Evolutionary conservation across 1,139 yeast genomes (phyloP).

Genomic region (Diutina rugosa): DNA sequence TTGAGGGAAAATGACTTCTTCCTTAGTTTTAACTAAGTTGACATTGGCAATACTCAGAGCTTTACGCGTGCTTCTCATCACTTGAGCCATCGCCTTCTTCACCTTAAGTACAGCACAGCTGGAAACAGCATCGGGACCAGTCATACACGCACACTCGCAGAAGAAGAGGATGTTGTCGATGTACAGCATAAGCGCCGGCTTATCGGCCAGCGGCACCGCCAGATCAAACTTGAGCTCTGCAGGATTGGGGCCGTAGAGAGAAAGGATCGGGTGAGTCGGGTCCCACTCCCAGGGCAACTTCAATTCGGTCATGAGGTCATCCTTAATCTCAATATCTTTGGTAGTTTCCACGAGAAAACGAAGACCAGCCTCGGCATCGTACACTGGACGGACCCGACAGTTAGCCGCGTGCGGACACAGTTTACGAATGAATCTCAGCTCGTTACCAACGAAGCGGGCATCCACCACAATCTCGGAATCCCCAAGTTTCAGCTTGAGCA

Average conservation of each 20-base stretch:
- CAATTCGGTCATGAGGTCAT: constrained; percentile 37
- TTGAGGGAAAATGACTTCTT: constrained; percentile 23
- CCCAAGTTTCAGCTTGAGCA: constrained; percentile 20
- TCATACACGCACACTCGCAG: constrained; percentile 61
- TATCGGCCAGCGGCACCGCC: constrained; percentile 34
- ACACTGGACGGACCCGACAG: constrained; percentile 46
- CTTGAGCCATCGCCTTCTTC: constrained; percentile 46
- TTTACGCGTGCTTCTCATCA: constrained; percentile 46
- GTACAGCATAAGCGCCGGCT: constrained; percentile 42
- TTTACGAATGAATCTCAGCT: constrained; percentile 61
- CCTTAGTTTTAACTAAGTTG: constrained; percentile 25
- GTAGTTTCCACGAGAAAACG: constrained; percentile 46
- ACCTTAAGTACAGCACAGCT: constrained; percentile 46
- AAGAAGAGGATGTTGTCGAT: constrained; percentile 44
- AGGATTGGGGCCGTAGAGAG: constrained; percentile 16
- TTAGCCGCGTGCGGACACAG: constrained; percentile 58
- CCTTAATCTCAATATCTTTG: constrained; percentile 29
- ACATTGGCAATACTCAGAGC: constrained; percentile 28
- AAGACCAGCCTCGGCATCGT: constrained; percentile 13
- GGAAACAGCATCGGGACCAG: constrained; percentile 4
- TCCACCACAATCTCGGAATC: constrained; percentile 52
- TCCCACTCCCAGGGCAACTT: constrained; percentile 90
- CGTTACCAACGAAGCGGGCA: constrained; percentile 69
- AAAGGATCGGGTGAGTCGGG: constrained; percentile 54
- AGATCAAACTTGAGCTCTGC: constrained; percentile 22